Evolutionary conservation across 192 early-diverging fungal species (phyloP).

Genomic region (Backusella mclennaniae): DNA sequence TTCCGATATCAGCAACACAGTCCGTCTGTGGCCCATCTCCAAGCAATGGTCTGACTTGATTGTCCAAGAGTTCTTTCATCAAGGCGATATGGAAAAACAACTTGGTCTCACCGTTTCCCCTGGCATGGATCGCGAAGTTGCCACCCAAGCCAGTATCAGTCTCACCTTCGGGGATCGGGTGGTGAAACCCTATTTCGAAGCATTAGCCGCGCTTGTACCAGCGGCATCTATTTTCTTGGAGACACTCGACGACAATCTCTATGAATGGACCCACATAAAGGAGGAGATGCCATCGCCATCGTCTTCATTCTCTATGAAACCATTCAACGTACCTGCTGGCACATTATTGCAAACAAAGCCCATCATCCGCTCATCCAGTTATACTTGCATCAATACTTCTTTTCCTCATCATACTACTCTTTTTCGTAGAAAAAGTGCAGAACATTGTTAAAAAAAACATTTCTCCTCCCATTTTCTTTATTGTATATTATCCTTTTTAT

Average conservation of each 20-base stretch:
- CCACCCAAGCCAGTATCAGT: slow-evolving; percentile 68
- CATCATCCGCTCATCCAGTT: not conserved
- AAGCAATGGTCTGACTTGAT: slow-evolving; percentile 88
- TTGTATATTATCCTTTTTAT: not conserved
- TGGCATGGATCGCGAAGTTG: slow-evolving; percentile 77
- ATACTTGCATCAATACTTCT: not conserved
- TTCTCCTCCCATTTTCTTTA: not conserved
- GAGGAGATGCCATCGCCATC: not conserved
- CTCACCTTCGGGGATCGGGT: slow-evolving; percentile 79
- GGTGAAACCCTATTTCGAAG: slow-evolving; percentile 77
- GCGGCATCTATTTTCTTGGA: slow-evolving; percentile 53
- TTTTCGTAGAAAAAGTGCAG: slow-evolving; percentile 3
- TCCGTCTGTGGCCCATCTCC: slow-evolving; percentile 75
- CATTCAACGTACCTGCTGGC: not conserved
- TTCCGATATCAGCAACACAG: slow-evolving; percentile 83
- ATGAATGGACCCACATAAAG: slow-evolving; percentile 48
- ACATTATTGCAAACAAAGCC: slow-evolving; percentile 1
- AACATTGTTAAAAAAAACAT: not conserved
- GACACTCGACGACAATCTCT: slow-evolving; percentile 48
- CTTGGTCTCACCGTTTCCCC: slow-evolving; percentile 73
- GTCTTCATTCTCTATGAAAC: not conserved
- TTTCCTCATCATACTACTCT: not conserved
- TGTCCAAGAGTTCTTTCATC: slow-evolving; percentile 77
- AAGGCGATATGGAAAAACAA: slow-evolving; percentile 78
- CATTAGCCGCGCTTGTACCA: slow-evolving; percentile 57